Percentiles rank a stretch among this genome's conserved stretches.
Conservation (phyloP, 2,329 filamentous ascomycete species). For the Arthrobotrys megalospora region DNA sequence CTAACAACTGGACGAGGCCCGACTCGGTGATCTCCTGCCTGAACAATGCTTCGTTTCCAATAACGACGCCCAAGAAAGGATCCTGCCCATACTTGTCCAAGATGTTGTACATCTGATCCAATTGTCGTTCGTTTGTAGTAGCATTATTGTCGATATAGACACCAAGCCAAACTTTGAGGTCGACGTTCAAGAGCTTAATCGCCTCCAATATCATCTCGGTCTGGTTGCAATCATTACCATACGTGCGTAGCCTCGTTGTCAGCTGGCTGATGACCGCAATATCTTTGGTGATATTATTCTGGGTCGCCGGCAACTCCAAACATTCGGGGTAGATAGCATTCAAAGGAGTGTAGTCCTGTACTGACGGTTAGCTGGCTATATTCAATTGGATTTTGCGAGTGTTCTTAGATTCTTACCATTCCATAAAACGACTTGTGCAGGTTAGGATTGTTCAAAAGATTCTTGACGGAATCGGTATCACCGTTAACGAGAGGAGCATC, state of each 20-base stretch:
- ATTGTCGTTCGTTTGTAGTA: conserved; percentile 86
- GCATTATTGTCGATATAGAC: conserved; percentile 90
- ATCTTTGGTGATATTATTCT: conserved; percentile 95
- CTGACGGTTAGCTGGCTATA: conserved; percentile 12
- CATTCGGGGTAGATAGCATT: conserved; percentile 93
- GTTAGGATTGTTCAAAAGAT: conserved; percentile 82
- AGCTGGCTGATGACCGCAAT: conserved; percentile 90
- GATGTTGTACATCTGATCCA: conserved; percentile 86
- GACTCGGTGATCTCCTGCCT: conserved; percentile 79
- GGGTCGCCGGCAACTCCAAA: conserved; percentile 81
- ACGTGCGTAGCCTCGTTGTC: conserved; percentile 88
- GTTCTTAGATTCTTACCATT: conserved; percentile 69
- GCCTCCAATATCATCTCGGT: conserved; percentile 92
- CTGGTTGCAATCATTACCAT: conserved; percentile 97
- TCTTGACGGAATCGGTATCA: conserved; percentile 72
- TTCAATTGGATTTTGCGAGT: not conserved
- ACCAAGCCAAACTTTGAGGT: conserved; percentile 92
- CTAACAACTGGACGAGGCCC: conserved; percentile 76
- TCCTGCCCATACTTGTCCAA: conserved; percentile 77
- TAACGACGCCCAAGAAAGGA: conserved; percentile 84
- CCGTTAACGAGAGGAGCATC: conserved; percentile 71
- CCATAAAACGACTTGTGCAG: conserved; percentile 95
- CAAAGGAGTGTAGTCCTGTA: conserved; percentile 86
- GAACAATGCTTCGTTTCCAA: conserved; percentile 77
- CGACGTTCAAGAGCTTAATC: conserved; percentile 80